Percentiles rank a stretch among this genome's conserved stretches.
phyloP scores from a whole-genome alignment of 495 filamentous ascomycete species.

The Thozetella sp. region DNA sequence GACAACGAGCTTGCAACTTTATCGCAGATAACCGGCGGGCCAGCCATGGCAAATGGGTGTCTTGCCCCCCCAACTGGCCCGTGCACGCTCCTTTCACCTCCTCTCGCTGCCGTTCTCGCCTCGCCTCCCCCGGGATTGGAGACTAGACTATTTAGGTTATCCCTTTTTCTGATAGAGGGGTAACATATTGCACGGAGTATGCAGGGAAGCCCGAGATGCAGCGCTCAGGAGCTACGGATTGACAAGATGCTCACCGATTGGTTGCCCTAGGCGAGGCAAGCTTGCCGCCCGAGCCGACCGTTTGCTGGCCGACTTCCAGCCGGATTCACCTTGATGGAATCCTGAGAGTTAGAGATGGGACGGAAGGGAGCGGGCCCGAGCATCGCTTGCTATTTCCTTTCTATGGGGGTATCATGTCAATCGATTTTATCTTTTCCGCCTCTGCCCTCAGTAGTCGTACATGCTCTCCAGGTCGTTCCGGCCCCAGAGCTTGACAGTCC shows the following conservation, averaged over 20 bases:
- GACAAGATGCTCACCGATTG: neutral
- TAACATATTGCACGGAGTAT: no score
- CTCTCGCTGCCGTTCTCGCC: slow-evolving; percentile 3
- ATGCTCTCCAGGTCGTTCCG: slow-evolving; percentile 69
- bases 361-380: neutral
- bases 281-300: no score
- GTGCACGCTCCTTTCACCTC: no score
- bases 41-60: neutral
- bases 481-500: slow-evolving; percentile 96
- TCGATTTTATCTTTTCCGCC: no score
- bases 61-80: neutral
- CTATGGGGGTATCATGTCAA: neutral
- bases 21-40: slow-evolving; percentile 3
- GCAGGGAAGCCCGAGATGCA: no score
- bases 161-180: no score
- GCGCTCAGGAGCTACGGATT: neutral
- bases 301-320: neutral
- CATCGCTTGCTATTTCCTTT: neutral
- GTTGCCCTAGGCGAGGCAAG: no score
- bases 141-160: no score
- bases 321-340: neutral
- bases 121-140: no score
- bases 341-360: neutral
- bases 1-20: slow-evolving; percentile 3
- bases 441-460: slow-evolving; percentile 19